Conservation (phyloP, 371 early-diverging fungal species). For the Mucor saturninus region DNA sequence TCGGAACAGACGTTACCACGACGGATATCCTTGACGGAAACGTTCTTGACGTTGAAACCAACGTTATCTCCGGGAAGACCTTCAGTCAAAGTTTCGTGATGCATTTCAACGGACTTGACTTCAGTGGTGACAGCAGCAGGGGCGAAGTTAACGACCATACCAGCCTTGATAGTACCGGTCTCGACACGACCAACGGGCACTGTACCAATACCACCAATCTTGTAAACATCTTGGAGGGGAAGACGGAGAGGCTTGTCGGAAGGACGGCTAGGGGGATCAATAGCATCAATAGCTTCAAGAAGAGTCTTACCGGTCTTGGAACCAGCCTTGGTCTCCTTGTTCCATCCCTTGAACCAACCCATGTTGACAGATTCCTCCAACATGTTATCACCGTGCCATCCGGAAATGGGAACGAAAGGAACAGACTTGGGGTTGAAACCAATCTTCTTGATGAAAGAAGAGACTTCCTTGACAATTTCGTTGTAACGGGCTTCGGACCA, state of each 20-base stretch:
- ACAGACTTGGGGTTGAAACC: slow-evolving; percentile 91
- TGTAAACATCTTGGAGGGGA: slow-evolving; percentile 97
- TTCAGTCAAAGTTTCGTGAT: slow-evolving; percentile 92
- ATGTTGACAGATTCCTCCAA: slow-evolving; percentile 89
- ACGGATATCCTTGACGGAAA: slow-evolving; percentile 94
- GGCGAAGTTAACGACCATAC: slow-evolving; percentile 93
- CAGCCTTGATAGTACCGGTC: slow-evolving; percentile 90
- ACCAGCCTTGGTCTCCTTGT: slow-evolving; percentile 88
- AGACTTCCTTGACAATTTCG: slow-evolving; percentile 93
- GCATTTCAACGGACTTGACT: slow-evolving; percentile 99
- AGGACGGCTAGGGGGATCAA: slow-evolving; percentile 92
- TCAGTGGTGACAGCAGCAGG: slow-evolving; percentile 89
- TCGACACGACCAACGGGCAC: slow-evolving; percentile 98
- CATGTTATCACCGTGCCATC: slow-evolving; percentile 98
- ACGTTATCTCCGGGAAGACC: slow-evolving; percentile 98
- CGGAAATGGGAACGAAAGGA: slow-evolving; percentile 96
- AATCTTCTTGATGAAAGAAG: slow-evolving; percentile 94
- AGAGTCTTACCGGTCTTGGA: slow-evolving; percentile 86
- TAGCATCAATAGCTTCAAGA: slow-evolving; percentile 92
- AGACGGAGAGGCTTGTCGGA: slow-evolving; percentile 97
- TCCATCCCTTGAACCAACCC: slow-evolving; percentile 97
- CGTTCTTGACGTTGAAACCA: slow-evolving; percentile 98
- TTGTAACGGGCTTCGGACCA: slow-evolving; percentile 93
- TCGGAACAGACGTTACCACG: slow-evolving; percentile 97
- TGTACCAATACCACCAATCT: slow-evolving; percentile 97